Base-by-base conservation (phyloP, 164 flowering plant species). In the Berberis thunbergii region DNA sequence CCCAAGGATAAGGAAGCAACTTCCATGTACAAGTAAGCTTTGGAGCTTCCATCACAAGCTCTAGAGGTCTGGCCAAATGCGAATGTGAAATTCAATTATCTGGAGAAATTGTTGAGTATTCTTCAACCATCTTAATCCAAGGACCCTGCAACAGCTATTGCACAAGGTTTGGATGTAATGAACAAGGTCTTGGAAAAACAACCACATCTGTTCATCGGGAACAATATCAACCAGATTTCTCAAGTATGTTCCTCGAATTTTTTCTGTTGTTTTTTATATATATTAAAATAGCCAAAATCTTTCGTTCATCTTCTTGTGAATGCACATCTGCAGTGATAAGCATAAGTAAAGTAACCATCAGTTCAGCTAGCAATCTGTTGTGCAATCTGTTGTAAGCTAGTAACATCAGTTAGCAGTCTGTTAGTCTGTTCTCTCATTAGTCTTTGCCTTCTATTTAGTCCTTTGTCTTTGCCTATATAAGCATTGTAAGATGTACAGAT, bases 11-110 rank as follows among this genome's bases (percentile, higher is more conserved):
- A n/a, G n/a, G n/a, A 95, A 78, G 81, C 97, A 53, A 89, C 75
- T 69, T 72, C 80, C 8, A 88, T 95, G 97, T 95, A 95, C 72
- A 91, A 91, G 68, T 97, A 95, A 74, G 97, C 96, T 44, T 70
- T 95, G 67, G 97, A 95, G 64, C 78, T 95, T 48, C 76, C 91
- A 53, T 95, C 99, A 13, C 96, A 89, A 76, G 97, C 99, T 68
- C 76, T 95, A 72, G 99, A 91, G 74, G 99, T 91, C 73, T 95
- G 99, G 99, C 98, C 99, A 53, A 92, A 78, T 76, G 98, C 97
- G 46, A 95, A 95, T 81, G 98, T 95, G 43, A 95, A 95, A 71
- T 95, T 95, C 70, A 95, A 88, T 74, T 95, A 95, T 75, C 78
- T 95, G 8, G 99, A 95, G 73, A 95, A 92, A 79, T 80, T 95